phyloP scores from a whole-genome alignment of 1,284 basidiomycete species.

The Papiliotrema laurentii region DNA sequence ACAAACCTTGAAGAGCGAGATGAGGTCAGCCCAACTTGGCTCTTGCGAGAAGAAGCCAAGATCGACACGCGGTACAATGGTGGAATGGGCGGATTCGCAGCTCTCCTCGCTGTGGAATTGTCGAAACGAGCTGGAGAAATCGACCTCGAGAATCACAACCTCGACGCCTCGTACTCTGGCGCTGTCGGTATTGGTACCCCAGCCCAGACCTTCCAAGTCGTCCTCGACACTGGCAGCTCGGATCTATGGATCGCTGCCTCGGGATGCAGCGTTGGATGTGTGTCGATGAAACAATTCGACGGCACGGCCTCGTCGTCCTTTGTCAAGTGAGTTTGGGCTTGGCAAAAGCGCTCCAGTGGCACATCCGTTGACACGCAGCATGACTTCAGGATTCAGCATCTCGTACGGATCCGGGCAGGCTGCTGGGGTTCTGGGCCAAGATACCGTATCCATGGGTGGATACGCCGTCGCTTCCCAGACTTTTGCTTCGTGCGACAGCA shows the following conservation, averaged over 20 bases:
- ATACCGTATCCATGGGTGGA: conserved; percentile 73
- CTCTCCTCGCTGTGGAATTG: conserved; percentile 13
- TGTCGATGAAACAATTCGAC: conserved; percentile 19
- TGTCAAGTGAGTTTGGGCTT: conserved; percentile 8
- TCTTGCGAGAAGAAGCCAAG: conserved; percentile 32
- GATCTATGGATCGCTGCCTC: conserved; percentile 51
- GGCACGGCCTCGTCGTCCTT: conserved; percentile 12
- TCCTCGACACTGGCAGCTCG: conserved; percentile 57
- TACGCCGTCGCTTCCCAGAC: conserved; percentile 66
- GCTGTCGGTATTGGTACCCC: conserved; percentile 45
- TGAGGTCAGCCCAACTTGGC: conserved; percentile 16
- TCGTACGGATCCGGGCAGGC: conserved; percentile 61
- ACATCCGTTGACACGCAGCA: conserved; percentile 7
- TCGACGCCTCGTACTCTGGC: conserved; percentile 46
- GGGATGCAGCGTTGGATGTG: conserved; percentile 27
- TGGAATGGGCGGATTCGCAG: conserved; percentile 20
- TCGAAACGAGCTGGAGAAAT: conserved; percentile 15
- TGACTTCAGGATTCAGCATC: conserved; percentile 34
- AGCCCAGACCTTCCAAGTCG: conserved; percentile 53
- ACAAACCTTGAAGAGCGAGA: conserved; percentile 1
- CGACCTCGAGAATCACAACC: conserved; percentile 31
- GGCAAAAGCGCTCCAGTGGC: background rate
- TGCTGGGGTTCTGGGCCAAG: conserved; percentile 62
- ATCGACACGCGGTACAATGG: conserved; percentile 35
- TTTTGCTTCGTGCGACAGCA: conserved; percentile 53